Conservation (phyloP, 2,329 filamentous ascomycete species). For the Nemania sp. region DNA sequence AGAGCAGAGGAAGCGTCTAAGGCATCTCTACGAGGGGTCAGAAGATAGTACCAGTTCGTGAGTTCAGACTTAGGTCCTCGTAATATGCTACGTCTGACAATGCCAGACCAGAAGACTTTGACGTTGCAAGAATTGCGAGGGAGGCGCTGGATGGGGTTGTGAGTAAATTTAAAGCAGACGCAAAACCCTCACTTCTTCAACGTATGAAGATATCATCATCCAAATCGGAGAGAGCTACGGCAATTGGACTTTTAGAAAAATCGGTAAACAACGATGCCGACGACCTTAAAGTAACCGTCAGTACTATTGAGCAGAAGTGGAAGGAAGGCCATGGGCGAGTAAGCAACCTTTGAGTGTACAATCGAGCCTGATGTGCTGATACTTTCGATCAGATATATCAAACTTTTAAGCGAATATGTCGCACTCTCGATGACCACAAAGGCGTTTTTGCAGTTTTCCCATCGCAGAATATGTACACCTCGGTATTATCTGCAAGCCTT, state of each 20-base stretch:
- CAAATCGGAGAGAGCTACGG: constrained; percentile 14
- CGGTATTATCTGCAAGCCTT: constrained; percentile 17
- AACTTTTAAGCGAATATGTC: constrained; percentile 18
- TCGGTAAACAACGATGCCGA: constrained; percentile 4
- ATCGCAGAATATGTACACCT: constrained; percentile 18
- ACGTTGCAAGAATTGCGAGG: constrained; percentile 18
- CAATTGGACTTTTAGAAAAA: constrained; percentile 10
- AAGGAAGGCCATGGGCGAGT: constrained; percentile 22
- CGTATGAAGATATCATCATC: constrained; percentile 12
- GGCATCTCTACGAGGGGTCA: constrained; percentile 10
- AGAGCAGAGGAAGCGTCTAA: constrained; percentile 8
- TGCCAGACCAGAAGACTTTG: constrained; percentile 16
- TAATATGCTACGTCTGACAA: neutral
- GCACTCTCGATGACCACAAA: constrained; percentile 23
- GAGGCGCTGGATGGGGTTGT: constrained; percentile 13
- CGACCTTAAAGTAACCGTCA: constrained; percentile 13
- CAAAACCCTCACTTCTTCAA: constrained; percentile 22
- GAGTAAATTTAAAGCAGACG: constrained; percentile 15
- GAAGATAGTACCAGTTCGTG: constrained; percentile 1
- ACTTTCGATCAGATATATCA: constrained; percentile 15
- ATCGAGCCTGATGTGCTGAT: neutral
- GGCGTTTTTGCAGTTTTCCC: constrained; percentile 21
- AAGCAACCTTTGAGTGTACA: neutral
- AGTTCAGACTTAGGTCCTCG: neutral
- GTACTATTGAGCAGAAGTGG: constrained; percentile 16